Conservation (phyloP, 495 filamentous ascomycete genomes). For the Lepidopterella palustris region DNA sequence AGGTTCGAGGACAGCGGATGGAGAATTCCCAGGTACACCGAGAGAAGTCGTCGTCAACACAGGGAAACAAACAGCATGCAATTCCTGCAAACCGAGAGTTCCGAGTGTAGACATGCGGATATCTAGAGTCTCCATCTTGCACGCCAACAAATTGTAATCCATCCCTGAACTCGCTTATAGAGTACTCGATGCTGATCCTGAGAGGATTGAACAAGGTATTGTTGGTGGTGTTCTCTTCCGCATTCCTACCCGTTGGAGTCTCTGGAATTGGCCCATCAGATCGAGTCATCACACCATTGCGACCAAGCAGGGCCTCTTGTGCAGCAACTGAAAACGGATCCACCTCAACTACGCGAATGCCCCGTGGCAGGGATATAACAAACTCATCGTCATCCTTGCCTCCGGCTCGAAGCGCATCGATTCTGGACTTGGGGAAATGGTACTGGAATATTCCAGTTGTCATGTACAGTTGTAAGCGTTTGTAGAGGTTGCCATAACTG, state of each 20-base stretch:
- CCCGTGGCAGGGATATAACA: conserved; percentile 45
- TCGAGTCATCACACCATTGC: not conserved
- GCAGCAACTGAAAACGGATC: conserved; percentile 9
- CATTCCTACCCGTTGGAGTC: conserved; percentile 28
- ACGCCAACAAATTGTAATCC: conserved; percentile 87
- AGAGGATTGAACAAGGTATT: conserved; percentile 46
- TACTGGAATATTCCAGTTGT: conserved; percentile 66
- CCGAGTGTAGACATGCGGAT: conserved; percentile 85
- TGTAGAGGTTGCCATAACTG: conserved; percentile 70
- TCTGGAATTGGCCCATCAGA: not conserved
- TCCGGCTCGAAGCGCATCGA: conserved; percentile 49
- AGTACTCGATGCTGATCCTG: conserved; percentile 64
- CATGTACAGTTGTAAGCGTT: conserved; percentile 56
- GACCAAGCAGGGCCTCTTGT: conserved; percentile 17
- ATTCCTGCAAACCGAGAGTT: conserved; percentile 70
- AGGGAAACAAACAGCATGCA: conserved; percentile 83
- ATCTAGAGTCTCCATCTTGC: conserved; percentile 67
- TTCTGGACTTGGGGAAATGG: conserved; percentile 48
- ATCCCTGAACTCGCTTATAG: conserved; percentile 65
- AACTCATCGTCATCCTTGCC: conserved; percentile 56
- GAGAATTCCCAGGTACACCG: conserved; percentile 82
- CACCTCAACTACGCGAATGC: not conserved
- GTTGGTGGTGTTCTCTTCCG: conserved; percentile 28
- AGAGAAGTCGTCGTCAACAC: conserved; percentile 72
- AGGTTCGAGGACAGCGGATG: conserved; percentile 73